phyloP scores from a whole-genome alignment of 2,329 filamentous ascomycete genomes.

The Fusarium sp. region DNA sequence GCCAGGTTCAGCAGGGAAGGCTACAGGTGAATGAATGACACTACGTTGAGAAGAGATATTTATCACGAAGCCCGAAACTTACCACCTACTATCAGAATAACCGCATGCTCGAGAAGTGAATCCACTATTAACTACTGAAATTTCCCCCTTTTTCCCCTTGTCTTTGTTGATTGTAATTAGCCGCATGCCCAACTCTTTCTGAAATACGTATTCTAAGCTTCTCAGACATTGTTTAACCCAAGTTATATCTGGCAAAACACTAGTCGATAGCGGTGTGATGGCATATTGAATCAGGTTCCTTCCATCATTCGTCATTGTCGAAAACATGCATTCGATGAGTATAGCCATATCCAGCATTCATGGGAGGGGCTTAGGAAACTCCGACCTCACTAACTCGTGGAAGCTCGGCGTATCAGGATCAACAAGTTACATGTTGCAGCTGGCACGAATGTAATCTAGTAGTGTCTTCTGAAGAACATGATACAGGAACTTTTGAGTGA shows the following conservation, averaged over 20 bases:
- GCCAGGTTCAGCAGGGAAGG: too few species aligned
- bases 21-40: too few species aligned
- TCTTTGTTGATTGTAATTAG: too few species aligned
- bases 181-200: background rate
- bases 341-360: background rate
- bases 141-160: too few species aligned
- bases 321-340: background rate
- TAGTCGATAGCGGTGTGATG: slow-evolving; percentile 2
- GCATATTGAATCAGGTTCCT: slow-evolving; percentile 1
- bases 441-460: background rate
- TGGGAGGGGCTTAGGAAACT: background rate
- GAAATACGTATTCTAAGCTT: background rate
- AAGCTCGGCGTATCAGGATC: background rate
- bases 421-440: background rate
- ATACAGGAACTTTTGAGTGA: background rate
- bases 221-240: too few species aligned
- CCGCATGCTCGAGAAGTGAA: too few species aligned
- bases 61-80: too few species aligned
- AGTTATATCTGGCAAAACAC: background rate
- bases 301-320: background rate
- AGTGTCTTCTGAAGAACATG: background rate
- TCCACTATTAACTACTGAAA: too few species aligned
- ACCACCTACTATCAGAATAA: too few species aligned
- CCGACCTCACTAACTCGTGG: background rate
- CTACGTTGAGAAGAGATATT: too few species aligned